Evolutionary conservation across 306 rosid genomes (phyloP), one percentile per base, ranked within the genome.

Genomic region (Spatholobus suberectus): DNA sequence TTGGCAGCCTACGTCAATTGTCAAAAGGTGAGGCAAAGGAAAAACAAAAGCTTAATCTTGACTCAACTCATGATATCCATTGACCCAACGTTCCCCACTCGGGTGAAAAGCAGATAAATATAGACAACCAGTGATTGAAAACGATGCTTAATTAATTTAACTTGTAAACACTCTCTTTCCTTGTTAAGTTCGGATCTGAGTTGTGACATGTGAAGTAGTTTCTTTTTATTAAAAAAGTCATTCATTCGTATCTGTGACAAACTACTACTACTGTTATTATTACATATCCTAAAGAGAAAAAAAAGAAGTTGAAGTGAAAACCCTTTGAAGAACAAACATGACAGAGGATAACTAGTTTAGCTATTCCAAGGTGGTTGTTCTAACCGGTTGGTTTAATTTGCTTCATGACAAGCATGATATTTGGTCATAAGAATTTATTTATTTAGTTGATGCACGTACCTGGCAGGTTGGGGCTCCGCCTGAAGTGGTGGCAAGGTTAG

Each of bases 401-500:
- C 27, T 59, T 49, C 55, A 17, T 52, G 59, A 1, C n/a, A 15
- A 47, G 41, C 41, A 14, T 62, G 41, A 6, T 29, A 29, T 7
- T 32, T 15, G 21, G 43, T 32, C 12, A 7, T 17, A 63, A 15
- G 20, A 35, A 20, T 10, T 62, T 65, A 4, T 40, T n/a, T 9
- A 17, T 3, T 32, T 29, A 11, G 47, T 51, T 26, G 21, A 9
- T 68, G 35, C 7, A 29, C 66, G 1, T 67, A 10, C 32, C 4
- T 20, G 4, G 35, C 84, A 93, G 98, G 93, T 94, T 3, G 98
- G 98, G 41, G 98, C 98, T 51, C 95, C 98, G n/a, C 86, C 95
- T 51, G 92, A 92, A 59, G 94, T 89, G 88, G 92, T 90, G 87
- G 90, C 84, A 8, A 85, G 95, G 81, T 84, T 94, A 21, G 98